A percentile compares a stretch with the other conserved stretches of the same genome.
phyloP scores from a whole-genome alignment of 495 filamentous ascomycete genomes.

The Tuber melanosporum region DNA sequence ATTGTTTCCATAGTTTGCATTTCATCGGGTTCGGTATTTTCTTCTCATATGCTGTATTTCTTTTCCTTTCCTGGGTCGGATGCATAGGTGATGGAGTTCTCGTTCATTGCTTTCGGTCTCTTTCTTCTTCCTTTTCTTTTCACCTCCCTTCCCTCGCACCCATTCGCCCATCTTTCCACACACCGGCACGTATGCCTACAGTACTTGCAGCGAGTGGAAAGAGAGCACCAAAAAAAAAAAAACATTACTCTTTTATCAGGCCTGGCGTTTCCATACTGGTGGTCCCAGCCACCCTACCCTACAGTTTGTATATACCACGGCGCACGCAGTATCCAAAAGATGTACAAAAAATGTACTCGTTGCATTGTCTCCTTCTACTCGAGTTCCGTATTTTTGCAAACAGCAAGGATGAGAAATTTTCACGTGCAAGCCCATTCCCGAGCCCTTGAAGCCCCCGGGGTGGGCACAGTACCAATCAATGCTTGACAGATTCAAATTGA shows the following conservation, averaged over 20 bases:
- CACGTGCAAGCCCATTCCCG: background rate
- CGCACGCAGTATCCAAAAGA: background rate
- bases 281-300: background rate
- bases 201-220: background rate
- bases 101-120: background rate
- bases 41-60: conserved; percentile 1
- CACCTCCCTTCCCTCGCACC: background rate
- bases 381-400: background rate
- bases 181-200: background rate
- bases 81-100: conserved; percentile 4
- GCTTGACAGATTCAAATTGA: no score
- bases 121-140: background rate
- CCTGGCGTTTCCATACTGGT: background rate
- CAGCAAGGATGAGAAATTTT: background rate
- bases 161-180: background rate
- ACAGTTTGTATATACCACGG: background rate
- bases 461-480: background rate
- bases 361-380: background rate
- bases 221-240: background rate
- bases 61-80: background rate
- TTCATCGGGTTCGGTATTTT: conserved; percentile 1
- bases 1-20: background rate
- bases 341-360: background rate
- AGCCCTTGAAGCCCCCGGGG: background rate
- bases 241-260: background rate